Conservation (phyloP, 805 yeast genomes). For the Myxozyma monticola region DNA sequence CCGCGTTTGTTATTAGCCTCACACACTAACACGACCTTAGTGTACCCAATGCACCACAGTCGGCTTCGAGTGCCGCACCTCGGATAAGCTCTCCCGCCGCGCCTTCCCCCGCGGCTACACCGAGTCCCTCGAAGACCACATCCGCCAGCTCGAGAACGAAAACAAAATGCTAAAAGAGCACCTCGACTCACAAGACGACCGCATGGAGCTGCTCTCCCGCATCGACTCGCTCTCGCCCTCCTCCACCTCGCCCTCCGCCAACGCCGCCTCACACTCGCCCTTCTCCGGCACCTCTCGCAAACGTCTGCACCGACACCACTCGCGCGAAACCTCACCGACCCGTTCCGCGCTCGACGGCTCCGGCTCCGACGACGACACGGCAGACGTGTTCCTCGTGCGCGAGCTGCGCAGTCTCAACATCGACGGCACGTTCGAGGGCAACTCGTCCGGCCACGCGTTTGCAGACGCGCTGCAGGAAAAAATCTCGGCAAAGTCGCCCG, state of each 20-base stretch:
- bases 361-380: constrained; percentile 15
- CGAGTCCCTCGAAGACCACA: constrained; percentile 81
- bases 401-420: constrained; percentile 34
- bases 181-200: constrained; percentile 64
- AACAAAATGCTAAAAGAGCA: constrained; percentile 67
- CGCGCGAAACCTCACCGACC: constrained; percentile 3
- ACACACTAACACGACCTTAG: constrained; percentile 29
- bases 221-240: constrained; percentile 33
- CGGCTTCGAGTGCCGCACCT: constrained; percentile 85
- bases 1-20: neutral
- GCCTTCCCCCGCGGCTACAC: constrained; percentile 93
- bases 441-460: constrained; percentile 40
- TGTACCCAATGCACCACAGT: constrained; percentile 82
- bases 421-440: constrained; percentile 40
- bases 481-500: constrained; percentile 32
- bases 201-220: constrained; percentile 47
- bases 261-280: neutral
- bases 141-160: constrained; percentile 82
- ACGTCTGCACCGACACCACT: too few relatives aligned
- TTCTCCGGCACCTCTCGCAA: neutral
- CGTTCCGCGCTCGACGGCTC: constrained; percentile 3
- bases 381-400: constrained; percentile 33
- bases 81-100: constrained; percentile 78
- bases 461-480: constrained; percentile 36
- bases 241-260: neutral